Base-by-base conservation (phyloP, 1,139 yeast genomes). In the Insectozyma bohioensis region DNA sequence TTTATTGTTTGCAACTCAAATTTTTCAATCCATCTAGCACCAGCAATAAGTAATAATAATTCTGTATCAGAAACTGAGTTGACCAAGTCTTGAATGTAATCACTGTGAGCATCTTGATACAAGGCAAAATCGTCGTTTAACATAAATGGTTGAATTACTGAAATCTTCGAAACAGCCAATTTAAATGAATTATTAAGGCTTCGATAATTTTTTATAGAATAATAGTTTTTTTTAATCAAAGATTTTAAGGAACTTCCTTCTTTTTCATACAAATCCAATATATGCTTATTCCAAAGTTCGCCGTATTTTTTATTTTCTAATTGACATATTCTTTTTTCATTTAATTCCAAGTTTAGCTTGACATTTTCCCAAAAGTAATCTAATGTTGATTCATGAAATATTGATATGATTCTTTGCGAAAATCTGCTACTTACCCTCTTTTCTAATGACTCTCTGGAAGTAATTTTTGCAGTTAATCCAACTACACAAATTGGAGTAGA, bases 351-450 rank as follows among this genome's bases (percentile, higher is more conserved):
- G 5, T 54, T 53, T 11, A 53, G 36, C 26, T 52, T 49, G 12
- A 65, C 65, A 31, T 58, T 52, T 2, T 40, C 28, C 61, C 61
- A 66, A 43, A 77, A 81, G 5, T 64, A 68, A 1, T 68, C 72
- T 2, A 75, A 42, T 5, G 58, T 54, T 2, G 47, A 45, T 1
- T 82, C 67, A 34, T 79, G 80, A 26, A 73, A 72, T 27, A 87
- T 64, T 21, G 75, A 69, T 20, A 86, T 70, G 2, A 85, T 62
- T 33, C 95, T 63, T 52, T 90, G 97, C 20, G 95, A 81, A 56
- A 90, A 92, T 41, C 99, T 67, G 37, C 95, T 83, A 46, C 88
- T 75, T 0, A 94, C 97, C 46, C 99, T 72, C 51, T 90, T 92
- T 52, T 94, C 99, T 35, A 92, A 65, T 44, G 78, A 67, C 47